Conservation (phyloP, 2,329 filamentous ascomycete genomes). For the Arthrobotrys entomopaga region DNA sequence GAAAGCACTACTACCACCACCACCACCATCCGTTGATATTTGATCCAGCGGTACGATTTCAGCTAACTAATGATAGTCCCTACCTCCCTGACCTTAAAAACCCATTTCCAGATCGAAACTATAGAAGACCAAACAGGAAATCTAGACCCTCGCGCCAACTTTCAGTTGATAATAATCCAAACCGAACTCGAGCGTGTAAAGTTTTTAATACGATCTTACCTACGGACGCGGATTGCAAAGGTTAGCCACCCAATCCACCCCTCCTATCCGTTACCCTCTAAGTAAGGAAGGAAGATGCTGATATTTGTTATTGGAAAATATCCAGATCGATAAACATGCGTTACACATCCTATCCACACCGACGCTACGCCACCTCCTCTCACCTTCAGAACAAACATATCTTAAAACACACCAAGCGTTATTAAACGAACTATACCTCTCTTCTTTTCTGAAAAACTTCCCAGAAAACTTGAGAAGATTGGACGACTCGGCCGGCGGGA, state of each 20-base stretch:
- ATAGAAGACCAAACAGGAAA: conserved; percentile 82
- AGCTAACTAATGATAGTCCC: conserved; percentile 55
- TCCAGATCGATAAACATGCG: conserved; percentile 78
- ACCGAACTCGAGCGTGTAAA: conserved; percentile 95
- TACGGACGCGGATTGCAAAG: conserved; percentile 88
- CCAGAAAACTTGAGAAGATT: conserved; percentile 81
- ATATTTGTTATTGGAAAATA: too few relatives aligned
- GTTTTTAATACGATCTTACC: conserved; percentile 83
- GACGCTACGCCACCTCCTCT: conserved; percentile 72
- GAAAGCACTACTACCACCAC: too few relatives aligned
- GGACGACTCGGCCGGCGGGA: conserved; percentile 88
- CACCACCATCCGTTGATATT: background rate
- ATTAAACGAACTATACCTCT: conserved; percentile 82
- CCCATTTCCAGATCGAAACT: conserved; percentile 68
- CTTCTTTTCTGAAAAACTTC: conserved; percentile 85
- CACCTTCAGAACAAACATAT: conserved; percentile 80
- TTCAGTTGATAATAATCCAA: conserved; percentile 91
- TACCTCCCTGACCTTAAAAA: conserved; percentile 17
- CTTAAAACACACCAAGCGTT: conserved; percentile 85
- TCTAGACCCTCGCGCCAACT: conserved; percentile 90
- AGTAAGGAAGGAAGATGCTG: too few relatives aligned
- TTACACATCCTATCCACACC: conserved; percentile 75
- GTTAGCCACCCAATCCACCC: conserved; percentile 64
- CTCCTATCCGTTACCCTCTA: background rate
- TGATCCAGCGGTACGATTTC: conserved; percentile 49